phyloP scores from a whole-genome alignment of 768 basidiomycete species.

The Mycena sanguinolenta region DNA sequence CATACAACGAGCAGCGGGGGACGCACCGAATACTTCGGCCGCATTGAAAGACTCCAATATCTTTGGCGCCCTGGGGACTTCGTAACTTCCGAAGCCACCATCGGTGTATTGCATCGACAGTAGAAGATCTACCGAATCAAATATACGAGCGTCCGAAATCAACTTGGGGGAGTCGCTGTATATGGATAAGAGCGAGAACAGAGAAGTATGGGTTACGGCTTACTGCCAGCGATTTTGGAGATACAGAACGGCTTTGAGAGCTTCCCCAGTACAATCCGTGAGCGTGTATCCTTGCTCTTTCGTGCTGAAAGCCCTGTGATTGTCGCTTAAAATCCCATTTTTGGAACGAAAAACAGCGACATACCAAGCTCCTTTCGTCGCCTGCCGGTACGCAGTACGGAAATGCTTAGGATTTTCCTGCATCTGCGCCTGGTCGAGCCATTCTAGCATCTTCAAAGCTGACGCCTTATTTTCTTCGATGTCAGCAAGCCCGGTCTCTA shows the following conservation, averaged over 20 bases:
- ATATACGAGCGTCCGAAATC: constrained; percentile 81
- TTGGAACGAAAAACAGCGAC: background rate
- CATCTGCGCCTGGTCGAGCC: constrained; percentile 84
- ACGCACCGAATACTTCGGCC: constrained; percentile 93
- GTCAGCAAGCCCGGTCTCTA: constrained; percentile 85
- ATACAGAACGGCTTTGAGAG: constrained; percentile 89
- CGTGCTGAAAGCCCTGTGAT: constrained; percentile 65
- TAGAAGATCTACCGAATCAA: constrained; percentile 88
- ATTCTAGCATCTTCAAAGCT: constrained; percentile 73
- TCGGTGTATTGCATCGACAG: constrained; percentile 86
- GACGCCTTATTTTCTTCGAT: constrained; percentile 78
- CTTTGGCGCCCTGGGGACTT: constrained; percentile 83
- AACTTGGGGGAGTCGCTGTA: constrained; percentile 72
- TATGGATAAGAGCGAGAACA: constrained; percentile 23
- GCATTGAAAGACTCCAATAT: constrained; percentile 91
- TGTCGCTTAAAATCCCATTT: background rate
- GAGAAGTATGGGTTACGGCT: constrained; percentile 43
- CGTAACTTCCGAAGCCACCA: constrained; percentile 96
- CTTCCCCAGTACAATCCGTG: constrained; percentile 95
- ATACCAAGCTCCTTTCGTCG: constrained; percentile 71
- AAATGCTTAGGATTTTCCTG: constrained; percentile 76
- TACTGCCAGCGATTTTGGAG: constrained; percentile 84
- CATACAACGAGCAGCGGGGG: constrained; percentile 22
- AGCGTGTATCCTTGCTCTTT: constrained; percentile 95
- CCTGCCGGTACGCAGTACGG: constrained; percentile 73